Base-by-base conservation (phyloP, 768 basidiomycete species). In the Fistulinella prunicolor region DNA sequence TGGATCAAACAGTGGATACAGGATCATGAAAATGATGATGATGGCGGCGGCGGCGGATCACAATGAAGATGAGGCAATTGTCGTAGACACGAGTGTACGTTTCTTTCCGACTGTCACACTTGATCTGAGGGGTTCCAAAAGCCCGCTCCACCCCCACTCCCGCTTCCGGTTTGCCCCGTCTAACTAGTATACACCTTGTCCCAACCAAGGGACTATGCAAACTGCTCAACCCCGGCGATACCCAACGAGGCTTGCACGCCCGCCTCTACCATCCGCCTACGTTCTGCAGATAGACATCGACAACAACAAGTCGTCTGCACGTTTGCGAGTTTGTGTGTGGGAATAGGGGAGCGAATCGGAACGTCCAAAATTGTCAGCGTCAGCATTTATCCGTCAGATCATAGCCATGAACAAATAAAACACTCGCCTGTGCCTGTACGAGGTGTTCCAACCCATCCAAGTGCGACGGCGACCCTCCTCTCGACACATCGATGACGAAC, bases 1-100 rank as follows among this genome's bases (percentile, higher is more conserved):
- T 98, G 96, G 96, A 87, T 95, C 44, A 73, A 74, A 41, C 68
- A 72, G 23, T 99, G 95, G 94, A 52, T 47, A n/a, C 55, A 61
- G 49, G 63, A 76, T 42, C 54, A 60, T 13, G 22, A 20, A 13
- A 10, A 20, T 3, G 16, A 36, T 9, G n/a, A 40, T 23, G 3
- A 32, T 10, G 46, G 29, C 12, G 4, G 9, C 4, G 7, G 7
- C 38, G 10, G 22, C 22, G 38, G 12, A 22, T 23, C 32, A 16
- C 12, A 16, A 16, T 9, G 32, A 34, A 12, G 14, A 34, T 34
- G 28, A n/a, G n/a, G n/a, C n/a, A n/a, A n/a, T n/a, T n/a, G n/a
- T 10, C 26, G 10, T 28, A 28, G 26, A 28, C 26, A 28, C 26
- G 26, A 5, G 26, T 28, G 26, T 28, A 28, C 26, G 26, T 28